Percentiles rank a stretch among this genome's conserved stretches.
phyloP scores from a whole-genome alignment of 75 land plant species.

The Adiantum capillusveneris region DNA sequence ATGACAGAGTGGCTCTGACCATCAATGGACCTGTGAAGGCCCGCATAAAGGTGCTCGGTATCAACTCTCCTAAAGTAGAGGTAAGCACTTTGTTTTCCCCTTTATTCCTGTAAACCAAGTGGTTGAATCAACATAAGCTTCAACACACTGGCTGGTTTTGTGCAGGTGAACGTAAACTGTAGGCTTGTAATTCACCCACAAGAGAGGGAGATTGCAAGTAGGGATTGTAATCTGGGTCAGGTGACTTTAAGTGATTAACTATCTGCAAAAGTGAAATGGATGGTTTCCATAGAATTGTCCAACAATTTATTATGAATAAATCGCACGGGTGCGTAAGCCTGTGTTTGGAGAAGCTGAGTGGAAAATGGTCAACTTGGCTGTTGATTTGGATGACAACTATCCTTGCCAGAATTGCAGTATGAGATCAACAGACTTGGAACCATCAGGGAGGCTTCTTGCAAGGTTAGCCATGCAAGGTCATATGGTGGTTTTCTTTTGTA shows the following conservation, averaged over 20 bases:
- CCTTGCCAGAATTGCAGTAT: no score
- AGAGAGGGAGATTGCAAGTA: not conserved
- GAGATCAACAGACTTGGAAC: no score
- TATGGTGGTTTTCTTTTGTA: no score
- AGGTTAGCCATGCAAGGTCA: no score
- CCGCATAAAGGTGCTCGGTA: constrained; percentile 38
- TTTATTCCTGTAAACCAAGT: not conserved
- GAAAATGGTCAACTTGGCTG: no score
- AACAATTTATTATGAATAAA: no score
- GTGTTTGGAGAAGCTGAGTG: no score
- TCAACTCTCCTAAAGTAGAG: constrained; percentile 59
- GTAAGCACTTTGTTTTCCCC: constrained; percentile 11
- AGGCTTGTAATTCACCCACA: constrained; percentile 2
- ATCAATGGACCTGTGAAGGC: constrained; percentile 59
- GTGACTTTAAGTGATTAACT: constrained; percentile 3
- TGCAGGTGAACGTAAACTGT: constrained; percentile 1
- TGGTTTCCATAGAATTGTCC: no score
- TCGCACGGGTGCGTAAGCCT: no score
- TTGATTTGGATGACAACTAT: no score
- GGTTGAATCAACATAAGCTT: not conserved
- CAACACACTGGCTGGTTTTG: not conserved
- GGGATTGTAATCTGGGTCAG: not conserved
- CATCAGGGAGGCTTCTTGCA: no score
- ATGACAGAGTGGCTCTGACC: constrained; percentile 54
- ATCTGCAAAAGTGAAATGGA: no score